These are phyloP conservation scores for Spongospora subterranea DNA, from an alignment of 208 protist species.

Conservation along the genomic window DNA sequence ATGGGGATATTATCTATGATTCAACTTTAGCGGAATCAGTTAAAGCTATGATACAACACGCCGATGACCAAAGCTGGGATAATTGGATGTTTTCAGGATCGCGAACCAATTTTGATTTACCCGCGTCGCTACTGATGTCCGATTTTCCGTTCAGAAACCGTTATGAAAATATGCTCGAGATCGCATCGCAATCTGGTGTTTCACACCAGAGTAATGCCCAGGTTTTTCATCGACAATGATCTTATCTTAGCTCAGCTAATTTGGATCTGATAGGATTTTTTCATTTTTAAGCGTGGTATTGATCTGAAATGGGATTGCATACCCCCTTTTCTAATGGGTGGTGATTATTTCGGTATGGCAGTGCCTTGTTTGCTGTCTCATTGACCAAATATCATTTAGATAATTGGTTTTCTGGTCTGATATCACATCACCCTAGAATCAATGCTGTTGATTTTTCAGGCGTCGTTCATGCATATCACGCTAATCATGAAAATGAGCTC, in stretches of 20 bases:
- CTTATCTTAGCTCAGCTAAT: not conserved
- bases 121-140: no score
- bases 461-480: not conserved
- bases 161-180: no score
- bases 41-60: not conserved
- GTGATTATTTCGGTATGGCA: not conserved
- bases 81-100: not conserved
- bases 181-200: not conserved
- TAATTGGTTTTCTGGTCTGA: conserved; percentile 37
- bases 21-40: not conserved
- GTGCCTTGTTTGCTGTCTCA: no score
- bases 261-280: not conserved
- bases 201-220: not conserved
- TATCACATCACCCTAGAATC: not conserved
- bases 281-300: not conserved
- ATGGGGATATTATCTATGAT: conserved; percentile 43
- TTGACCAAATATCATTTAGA: not conserved
- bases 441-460: not conserved
- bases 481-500: not conserved
- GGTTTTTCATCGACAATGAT: not conserved
- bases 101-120: not conserved
- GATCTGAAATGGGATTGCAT: not conserved
- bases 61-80: not conserved
- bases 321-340: not conserved
- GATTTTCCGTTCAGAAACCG: no score